Evolutionary conservation across 2,329 filamentous ascomycete species (phyloP).

Genomic region (Gremmenia infestans): DNA sequence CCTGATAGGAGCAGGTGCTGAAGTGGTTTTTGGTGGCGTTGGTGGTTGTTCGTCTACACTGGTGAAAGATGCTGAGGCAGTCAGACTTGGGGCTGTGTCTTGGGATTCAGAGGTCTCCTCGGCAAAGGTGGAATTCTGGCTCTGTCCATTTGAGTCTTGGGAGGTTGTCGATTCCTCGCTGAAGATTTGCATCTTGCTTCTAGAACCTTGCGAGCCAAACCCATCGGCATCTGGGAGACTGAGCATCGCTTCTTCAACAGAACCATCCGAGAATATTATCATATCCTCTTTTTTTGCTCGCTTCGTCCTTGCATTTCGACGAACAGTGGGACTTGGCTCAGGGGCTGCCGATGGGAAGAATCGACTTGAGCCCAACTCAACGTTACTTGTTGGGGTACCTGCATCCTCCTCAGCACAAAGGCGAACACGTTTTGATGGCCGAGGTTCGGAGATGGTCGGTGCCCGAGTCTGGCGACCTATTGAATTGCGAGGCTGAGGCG

Average conservation of each 20-base stretch:
- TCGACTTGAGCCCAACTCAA: constrained; percentile 38
- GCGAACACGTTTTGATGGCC: constrained; percentile 45
- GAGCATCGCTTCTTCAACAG: constrained; percentile 44
- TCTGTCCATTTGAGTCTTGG: not conserved
- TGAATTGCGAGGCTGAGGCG: constrained; percentile 33
- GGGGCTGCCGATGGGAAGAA: constrained; percentile 38
- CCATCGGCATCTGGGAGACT: constrained; percentile 36
- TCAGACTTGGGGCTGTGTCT: constrained; percentile 19
- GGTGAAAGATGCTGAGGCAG: constrained; percentile 16
- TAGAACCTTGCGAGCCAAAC: constrained; percentile 10
- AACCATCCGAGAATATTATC: constrained; percentile 49
- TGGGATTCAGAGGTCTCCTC: constrained; percentile 14
- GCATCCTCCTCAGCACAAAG: constrained; percentile 43
- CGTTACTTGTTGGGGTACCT: constrained; percentile 31
- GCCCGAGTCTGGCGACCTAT: constrained; percentile 37
- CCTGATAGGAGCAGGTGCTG: not conserved
- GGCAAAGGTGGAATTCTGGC: not conserved
- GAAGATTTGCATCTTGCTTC: constrained; percentile 24
- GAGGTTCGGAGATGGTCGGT: constrained; percentile 37
- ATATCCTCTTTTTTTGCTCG: constrained; percentile 39
- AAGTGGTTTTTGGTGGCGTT: constrained; percentile 13
- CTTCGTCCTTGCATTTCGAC: constrained; percentile 32
- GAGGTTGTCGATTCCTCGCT: constrained; percentile 9
- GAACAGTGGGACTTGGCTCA: constrained; percentile 36
- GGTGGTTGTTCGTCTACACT: constrained; percentile 22